phyloP scores from a whole-genome alignment of 352 stramenopile species.

The Phytophthora cactorum region DNA sequence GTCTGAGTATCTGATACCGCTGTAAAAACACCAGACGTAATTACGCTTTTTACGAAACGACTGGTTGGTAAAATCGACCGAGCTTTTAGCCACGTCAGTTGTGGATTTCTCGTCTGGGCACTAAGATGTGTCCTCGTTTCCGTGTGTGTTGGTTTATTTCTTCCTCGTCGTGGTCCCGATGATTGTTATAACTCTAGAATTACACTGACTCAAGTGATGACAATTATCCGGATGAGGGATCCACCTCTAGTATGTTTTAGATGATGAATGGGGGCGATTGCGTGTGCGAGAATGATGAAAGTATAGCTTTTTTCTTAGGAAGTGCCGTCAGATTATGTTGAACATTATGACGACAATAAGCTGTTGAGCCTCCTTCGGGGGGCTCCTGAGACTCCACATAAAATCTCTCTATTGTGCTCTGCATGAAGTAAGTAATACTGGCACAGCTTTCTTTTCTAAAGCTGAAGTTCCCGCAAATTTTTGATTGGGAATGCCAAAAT shows the following conservation, averaged over 20 bases:
- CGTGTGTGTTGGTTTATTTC: no score
- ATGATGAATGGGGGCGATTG: not conserved
- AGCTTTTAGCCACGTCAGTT: conserved; percentile 8
- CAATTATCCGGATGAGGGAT: conserved; percentile 65
- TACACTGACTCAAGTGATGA: conserved; percentile 74
- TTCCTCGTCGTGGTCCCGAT: conserved; percentile 21
- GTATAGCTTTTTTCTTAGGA: conserved; percentile 71
- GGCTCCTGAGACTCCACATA: conserved; percentile 58
- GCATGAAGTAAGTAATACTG: not conserved
- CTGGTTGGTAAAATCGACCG: conserved; percentile 13
- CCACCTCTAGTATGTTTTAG: conserved; percentile 4
- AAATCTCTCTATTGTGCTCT: conserved; percentile 3
- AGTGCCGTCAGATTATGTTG: conserved; percentile 80
- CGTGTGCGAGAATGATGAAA: conserved; percentile 65
- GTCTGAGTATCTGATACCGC: not conserved
- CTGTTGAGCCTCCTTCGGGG: conserved; percentile 38
- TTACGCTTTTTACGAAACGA: conserved; percentile 36
- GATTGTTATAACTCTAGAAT: conserved; percentile 70
- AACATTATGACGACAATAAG: conserved; percentile 75
- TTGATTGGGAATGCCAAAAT: not conserved
- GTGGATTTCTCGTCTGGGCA: not conserved
- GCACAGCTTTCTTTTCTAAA: no score
- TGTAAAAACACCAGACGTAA: conserved; percentile 17
- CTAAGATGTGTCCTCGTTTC: not conserved
- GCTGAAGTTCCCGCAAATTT: no score